Percentiles rank a stretch among this genome's conserved stretches.
Conservation (phyloP, 805 yeast genomes). For the Zygoascus biomembranicola region DNA sequence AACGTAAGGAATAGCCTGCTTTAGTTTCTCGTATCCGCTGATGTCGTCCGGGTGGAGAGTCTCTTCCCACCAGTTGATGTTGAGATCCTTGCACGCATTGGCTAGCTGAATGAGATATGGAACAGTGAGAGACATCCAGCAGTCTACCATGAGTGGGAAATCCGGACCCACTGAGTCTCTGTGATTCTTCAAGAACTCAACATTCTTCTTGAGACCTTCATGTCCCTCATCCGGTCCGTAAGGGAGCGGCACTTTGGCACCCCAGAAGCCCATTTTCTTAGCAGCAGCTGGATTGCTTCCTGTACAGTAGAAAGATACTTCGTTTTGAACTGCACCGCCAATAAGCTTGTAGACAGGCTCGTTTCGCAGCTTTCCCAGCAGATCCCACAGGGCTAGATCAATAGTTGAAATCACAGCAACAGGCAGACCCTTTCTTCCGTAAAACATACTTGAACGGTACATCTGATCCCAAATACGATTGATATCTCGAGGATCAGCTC, state of each 20-base stretch:
- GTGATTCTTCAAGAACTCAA: conserved; percentile 37
- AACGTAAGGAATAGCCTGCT: conserved; percentile 39
- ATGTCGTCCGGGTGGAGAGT: conserved; percentile 44
- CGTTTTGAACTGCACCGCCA: conserved; percentile 42
- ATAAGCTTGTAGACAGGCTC: conserved; percentile 46
- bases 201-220: conserved; percentile 37
- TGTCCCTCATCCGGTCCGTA: conserved; percentile 46
- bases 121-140: conserved; percentile 44
- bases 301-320: conserved; percentile 42
- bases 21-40: conserved; percentile 39
- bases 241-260: conserved; percentile 45
- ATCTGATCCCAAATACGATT: conserved; percentile 42
- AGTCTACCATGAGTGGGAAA: conserved; percentile 46
- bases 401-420: conserved; percentile 41
- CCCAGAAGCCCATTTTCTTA: conserved; percentile 44
- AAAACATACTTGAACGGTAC: conserved; percentile 43
- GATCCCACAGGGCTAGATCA: conserved; percentile 45
- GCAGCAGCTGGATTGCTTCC: conserved; percentile 42
- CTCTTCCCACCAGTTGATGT: conserved; percentile 48
- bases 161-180: conserved; percentile 42
- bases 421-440: conserved; percentile 43
- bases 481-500: conserved; percentile 41
- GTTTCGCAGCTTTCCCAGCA: conserved; percentile 40
- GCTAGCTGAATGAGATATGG: conserved; percentile 41
- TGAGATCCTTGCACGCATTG: conserved; percentile 35